Evolutionary conservation across 768 basidiomycete genomes (phyloP).

Genomic region (Collybia nuda): DNA sequence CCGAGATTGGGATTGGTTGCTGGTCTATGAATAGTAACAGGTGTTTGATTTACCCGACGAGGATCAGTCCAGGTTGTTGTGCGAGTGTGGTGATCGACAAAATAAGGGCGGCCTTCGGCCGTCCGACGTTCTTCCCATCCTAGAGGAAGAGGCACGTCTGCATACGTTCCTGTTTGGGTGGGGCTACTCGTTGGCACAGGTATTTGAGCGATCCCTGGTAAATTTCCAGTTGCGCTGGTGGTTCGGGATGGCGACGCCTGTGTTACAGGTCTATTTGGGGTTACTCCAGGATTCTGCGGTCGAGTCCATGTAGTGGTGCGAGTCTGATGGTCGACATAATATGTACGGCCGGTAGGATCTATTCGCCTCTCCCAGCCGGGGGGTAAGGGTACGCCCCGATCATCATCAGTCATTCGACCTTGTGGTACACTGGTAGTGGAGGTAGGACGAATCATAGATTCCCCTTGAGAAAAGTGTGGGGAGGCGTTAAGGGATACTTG

Average conservation of each 20-base stretch:
- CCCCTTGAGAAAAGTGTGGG: constrained; percentile 19
- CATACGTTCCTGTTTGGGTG: constrained; percentile 40
- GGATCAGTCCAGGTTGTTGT: constrained; percentile 95
- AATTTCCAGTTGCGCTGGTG: constrained; percentile 20
- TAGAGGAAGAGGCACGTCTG: constrained; percentile 73
- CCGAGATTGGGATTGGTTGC: constrained; percentile 66
- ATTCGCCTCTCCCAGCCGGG: constrained; percentile 81
- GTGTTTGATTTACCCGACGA: constrained; percentile 53
- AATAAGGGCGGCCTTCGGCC: constrained; percentile 76
- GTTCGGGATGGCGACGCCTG: constrained; percentile 22
- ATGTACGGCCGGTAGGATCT: constrained; percentile 69
- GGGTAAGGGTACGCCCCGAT: constrained; percentile 65
- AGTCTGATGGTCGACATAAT: constrained; percentile 87
- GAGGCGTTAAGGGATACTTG: constrained; percentile 20
- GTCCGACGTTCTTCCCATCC: constrained; percentile 94
- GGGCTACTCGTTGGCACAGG: constrained; percentile 17
- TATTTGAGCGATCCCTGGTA: constrained; percentile 19
- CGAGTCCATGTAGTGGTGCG: constrained; percentile 82
- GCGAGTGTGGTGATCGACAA: constrained; percentile 73
- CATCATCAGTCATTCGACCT: constrained; percentile 47
- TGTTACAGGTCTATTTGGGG: constrained; percentile 24
- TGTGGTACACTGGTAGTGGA: constrained; percentile 12
- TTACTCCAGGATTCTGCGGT: constrained; percentile 31
- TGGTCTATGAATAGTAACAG: constrained; percentile 46
- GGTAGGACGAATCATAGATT: constrained; percentile 10